These are phyloP conservation scores for Lasiodiplodia gonubiensis DNA, from an alignment of 2,329 filamentous ascomycete species.

Conservation along the genomic window DNA sequence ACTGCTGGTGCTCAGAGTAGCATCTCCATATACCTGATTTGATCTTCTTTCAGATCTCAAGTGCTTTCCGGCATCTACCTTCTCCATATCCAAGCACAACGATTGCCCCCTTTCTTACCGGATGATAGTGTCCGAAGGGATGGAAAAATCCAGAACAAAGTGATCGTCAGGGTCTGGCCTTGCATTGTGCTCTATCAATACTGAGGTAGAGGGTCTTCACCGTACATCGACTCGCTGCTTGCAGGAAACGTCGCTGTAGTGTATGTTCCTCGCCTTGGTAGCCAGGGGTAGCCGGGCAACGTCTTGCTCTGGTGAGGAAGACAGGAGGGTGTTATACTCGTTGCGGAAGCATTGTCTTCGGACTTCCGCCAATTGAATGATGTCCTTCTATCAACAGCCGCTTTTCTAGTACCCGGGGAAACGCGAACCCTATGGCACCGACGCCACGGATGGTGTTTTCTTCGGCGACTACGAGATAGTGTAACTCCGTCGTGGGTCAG, in stretches of 20 bases:
- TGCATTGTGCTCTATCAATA: neutral
- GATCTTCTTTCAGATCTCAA: neutral
- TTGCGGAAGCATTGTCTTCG: neutral
- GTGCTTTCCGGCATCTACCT: neutral
- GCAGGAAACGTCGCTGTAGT: neutral
- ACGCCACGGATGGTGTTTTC: neutral
- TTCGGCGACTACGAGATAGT: neutral
- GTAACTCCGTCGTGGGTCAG: neutral
- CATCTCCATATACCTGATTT: neutral
- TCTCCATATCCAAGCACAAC: neutral
- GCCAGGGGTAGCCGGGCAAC: neutral
- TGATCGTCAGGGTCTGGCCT: neutral
- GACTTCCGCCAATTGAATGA: neutral
- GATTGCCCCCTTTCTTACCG: neutral
- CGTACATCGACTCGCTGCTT: neutral
- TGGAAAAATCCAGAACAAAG: neutral
- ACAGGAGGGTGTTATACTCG: neutral
- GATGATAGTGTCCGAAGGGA: neutral
- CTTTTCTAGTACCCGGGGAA: neutral
- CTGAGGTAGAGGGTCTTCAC: neutral
- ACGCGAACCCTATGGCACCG: neutral
- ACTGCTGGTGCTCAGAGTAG: neutral
- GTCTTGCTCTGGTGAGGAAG: neutral
- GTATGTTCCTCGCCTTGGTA: neutral
- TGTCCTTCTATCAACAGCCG: neutral